These are phyloP conservation scores for Boletus sp. DNA, from an alignment of 768 basidiomycete genomes.

Conservation along the genomic window DNA sequence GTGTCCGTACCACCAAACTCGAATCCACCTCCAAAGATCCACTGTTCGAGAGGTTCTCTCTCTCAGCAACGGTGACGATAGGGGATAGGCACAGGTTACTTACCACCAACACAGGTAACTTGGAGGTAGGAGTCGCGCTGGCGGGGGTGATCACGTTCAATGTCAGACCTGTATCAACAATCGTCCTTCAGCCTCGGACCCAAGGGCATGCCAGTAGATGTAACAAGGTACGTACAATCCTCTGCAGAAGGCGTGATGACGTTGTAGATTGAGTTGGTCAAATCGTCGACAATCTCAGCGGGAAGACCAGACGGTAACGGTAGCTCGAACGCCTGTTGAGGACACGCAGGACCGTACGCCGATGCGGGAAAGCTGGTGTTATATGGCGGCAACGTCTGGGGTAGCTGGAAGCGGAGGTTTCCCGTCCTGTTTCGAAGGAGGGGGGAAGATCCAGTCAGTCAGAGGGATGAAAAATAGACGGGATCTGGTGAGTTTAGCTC, in stretches of 20 bases:
- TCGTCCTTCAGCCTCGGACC: neutral
- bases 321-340: slow-evolving; percentile 4
- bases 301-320: slow-evolving; percentile 14
- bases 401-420: slow-evolving; percentile 35
- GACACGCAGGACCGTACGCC: slow-evolving; percentile 8
- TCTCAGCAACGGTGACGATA: neutral
- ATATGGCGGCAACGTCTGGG: slow-evolving; percentile 6
- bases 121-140: slow-evolving; percentile 37
- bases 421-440: slow-evolving; percentile 23
- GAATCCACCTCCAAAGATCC: slow-evolving; percentile 38
- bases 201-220: neutral
- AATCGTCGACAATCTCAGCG: slow-evolving; percentile 16
- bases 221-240: slow-evolving; percentile 42
- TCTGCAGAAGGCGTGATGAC: slow-evolving; percentile 37
- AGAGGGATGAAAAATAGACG: neutral
- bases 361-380: slow-evolving; percentile 4
- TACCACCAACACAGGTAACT: slow-evolving; percentile 55
- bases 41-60: slow-evolving; percentile 15
- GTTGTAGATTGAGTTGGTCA: slow-evolving; percentile 30
- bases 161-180: slow-evolving; percentile 39
- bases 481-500: neutral
- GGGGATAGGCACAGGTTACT: slow-evolving; percentile 13
- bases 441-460: neutral
- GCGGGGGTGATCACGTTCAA: slow-evolving; percentile 52
- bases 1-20: slow-evolving; percentile 24